Evolutionary conservation across 2,329 filamentous ascomycete species (phyloP), one percentile per base, ranked within the genome.

Genomic region (Ramularia collo-cygni): DNA sequence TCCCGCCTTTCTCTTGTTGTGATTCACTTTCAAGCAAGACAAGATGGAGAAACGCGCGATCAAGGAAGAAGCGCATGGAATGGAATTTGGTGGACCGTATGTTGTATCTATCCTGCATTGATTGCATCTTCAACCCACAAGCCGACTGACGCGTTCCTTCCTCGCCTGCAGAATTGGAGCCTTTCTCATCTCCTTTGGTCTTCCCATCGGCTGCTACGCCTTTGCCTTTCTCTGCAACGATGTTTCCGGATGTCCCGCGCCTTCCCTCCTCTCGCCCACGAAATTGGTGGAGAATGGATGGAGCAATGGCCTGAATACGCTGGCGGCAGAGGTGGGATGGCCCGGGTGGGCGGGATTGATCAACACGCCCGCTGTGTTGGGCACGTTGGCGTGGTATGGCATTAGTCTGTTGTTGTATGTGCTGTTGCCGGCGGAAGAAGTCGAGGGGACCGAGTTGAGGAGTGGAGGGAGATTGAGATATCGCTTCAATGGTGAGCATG

Each of bases 161-260:
- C 6, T 24, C 42, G 28, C 37, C 24, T 28, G 27, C 50, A 93
- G 88, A 39, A 70, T 81, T 29, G 89, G 88, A 40, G 86, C 85
- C 26, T 76, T 82, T 45, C 75, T 68, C 46, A 85, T 96, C 57
- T 84, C 84, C 6, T 82, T 93, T 55, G 81, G 81, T 41, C 77
- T 95, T 1, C 90, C 90, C 0, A 45, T 88, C 29, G 73, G 89
- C 49, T 76, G 87, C 53, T 94, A 92, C 66, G 61, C 80, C 54
- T 82, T 90, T 59, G 75, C 81, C 33, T 94, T 95, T 59, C 71
- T 83, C 55, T 95, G 90, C 74, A 96, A 95, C 67, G 89, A 96
- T 62, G 71, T 93, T 48, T 83, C 86, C 7, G 90, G 92, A 43
- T 96, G 92, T 60, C 92, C 90, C 33, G 81, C 85, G 2, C 87